Percentiles rank a stretch among this genome's conserved stretches.
Evolutionary conservation across 2,329 filamentous ascomycete genomes (phyloP).

Genomic region (Fusarium cicatricum): DNA sequence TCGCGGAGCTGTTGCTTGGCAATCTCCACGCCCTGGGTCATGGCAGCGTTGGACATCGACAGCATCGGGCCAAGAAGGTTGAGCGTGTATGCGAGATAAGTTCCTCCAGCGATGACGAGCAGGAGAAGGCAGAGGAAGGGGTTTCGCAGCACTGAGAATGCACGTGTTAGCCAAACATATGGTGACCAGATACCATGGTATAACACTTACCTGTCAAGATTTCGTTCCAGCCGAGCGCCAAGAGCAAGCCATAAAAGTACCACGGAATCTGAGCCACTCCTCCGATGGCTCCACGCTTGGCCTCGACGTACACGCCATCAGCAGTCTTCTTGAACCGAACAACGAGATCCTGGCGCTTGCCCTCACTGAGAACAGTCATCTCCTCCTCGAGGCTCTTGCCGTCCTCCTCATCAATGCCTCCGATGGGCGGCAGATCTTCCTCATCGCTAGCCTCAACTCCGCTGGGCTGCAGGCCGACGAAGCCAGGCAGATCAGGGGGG

Average conservation of each 20-base stretch:
- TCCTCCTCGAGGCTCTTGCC: constrained; percentile 96
- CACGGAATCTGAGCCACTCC: constrained; percentile 92
- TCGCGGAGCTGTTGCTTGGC: constrained; percentile 91
- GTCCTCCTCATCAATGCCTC: constrained; percentile 92
- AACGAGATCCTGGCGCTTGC: constrained; percentile 89
- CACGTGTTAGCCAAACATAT: constrained; percentile 14
- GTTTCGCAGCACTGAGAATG: constrained; percentile 80
- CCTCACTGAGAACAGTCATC: constrained; percentile 91
- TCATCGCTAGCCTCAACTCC: constrained; percentile 84
- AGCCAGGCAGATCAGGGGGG: constrained; percentile 82
- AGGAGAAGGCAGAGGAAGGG: constrained; percentile 92
- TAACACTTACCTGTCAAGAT: constrained; percentile 81
- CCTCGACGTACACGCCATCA: constrained; percentile 97
- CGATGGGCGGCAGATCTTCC: constrained; percentile 87
- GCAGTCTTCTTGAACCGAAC: constrained; percentile 98
- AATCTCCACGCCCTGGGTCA: constrained; percentile 85
- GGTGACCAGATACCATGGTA: neutral
- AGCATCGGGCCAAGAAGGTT: constrained; percentile 97
- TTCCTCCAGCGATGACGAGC: constrained; percentile 76
- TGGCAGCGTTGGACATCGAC: constrained; percentile 92
- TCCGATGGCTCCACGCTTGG: constrained; percentile 95
- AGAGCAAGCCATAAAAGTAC: constrained; percentile 90
- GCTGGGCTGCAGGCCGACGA: constrained; percentile 80
- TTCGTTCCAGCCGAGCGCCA: constrained; percentile 98
- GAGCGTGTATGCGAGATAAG: constrained; percentile 90